phyloP scores from a whole-genome alignment of 2,329 filamentous ascomycete species.

The Fusarium sp. region DNA sequence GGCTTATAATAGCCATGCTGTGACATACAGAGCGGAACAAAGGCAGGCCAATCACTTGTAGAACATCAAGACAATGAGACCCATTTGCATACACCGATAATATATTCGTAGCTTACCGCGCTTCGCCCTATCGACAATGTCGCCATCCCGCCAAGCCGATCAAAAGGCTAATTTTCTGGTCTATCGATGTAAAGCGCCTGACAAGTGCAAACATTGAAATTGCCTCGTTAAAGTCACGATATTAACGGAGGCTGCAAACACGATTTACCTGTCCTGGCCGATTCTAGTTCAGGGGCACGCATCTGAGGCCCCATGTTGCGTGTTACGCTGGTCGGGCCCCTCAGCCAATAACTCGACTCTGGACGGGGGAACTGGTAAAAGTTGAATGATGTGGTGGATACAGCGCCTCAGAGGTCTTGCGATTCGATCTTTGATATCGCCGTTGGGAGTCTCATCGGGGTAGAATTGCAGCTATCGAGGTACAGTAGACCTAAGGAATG shows the following conservation, averaged over 20 bases:
- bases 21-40: constrained; percentile 1
- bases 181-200: constrained; percentile 28
- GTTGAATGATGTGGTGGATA: not conserved
- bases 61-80: constrained; percentile 9
- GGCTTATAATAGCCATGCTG: not conserved
- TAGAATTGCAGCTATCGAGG: not conserved
- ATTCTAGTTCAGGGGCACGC: constrained; percentile 35
- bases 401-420: not conserved
- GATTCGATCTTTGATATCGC: constrained; percentile 20
- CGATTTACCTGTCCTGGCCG: not conserved
- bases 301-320: constrained; percentile 26
- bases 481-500: not conserved
- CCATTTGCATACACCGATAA: not conserved
- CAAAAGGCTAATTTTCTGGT: constrained; percentile 26
- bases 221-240: constrained; percentile 13
- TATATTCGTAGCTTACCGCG: constrained; percentile 23
- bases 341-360: constrained; percentile 7
- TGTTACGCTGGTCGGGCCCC: constrained; percentile 19
- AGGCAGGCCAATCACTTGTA: constrained; percentile 1
- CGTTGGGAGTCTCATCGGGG: not conserved
- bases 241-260: not conserved
- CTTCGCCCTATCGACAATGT: constrained; percentile 33
- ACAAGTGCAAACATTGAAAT: constrained; percentile 19
- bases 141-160: constrained; percentile 31
- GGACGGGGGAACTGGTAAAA: not conserved